Conservation (phyloP, 257 asterid genomes). For the Ilex asprella region DNA sequence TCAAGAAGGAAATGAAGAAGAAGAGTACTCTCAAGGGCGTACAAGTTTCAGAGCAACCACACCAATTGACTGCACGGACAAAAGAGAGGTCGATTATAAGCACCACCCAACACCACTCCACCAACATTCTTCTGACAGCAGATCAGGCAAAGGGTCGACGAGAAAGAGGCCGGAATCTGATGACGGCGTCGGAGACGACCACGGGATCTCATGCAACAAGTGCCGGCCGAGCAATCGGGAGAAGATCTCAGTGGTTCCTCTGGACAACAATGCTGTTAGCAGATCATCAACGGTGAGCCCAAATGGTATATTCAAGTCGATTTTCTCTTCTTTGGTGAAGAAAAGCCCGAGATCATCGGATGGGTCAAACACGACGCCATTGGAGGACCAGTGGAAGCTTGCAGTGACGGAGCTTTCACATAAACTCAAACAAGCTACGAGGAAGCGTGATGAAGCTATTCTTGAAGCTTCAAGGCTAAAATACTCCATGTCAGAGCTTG, state of each 20-base stretch:
- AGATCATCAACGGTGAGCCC: conserved; percentile 57
- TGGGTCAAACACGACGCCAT: conserved; percentile 25
- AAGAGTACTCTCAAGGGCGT: conserved; percentile 52
- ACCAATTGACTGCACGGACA: conserved; percentile 34
- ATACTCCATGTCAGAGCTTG: conserved; percentile 79
- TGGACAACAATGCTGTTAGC: conserved; percentile 37
- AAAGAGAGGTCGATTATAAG: conserved; percentile 21
- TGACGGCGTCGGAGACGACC: conserved; percentile 17
- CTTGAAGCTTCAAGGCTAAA: conserved; percentile 79
- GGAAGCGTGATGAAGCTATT: conserved; percentile 76
- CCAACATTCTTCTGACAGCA: conserved; percentile 16
- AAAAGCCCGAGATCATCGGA: conserved; percentile 52
- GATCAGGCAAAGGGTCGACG: conserved; percentile 17
- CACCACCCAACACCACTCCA: conserved; percentile 57
- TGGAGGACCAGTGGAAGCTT: conserved; percentile 77
- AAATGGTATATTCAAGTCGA: conserved; percentile 61
- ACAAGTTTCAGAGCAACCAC: conserved; percentile 56
- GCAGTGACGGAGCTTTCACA: conserved; percentile 79
- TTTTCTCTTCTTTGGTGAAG: conserved; percentile 52
- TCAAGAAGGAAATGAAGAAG: conserved; percentile 92
- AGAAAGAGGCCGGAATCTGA: conserved; percentile 32
- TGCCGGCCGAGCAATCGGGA: conserved; percentile 78
- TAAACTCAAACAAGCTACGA: conserved; percentile 65
- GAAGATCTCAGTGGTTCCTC: conserved; percentile 54
- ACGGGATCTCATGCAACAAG: conserved; percentile 75